phyloP scores from a whole-genome alignment of 2,329 filamentous ascomycete species.

The Ophiostoma populinum region DNA sequence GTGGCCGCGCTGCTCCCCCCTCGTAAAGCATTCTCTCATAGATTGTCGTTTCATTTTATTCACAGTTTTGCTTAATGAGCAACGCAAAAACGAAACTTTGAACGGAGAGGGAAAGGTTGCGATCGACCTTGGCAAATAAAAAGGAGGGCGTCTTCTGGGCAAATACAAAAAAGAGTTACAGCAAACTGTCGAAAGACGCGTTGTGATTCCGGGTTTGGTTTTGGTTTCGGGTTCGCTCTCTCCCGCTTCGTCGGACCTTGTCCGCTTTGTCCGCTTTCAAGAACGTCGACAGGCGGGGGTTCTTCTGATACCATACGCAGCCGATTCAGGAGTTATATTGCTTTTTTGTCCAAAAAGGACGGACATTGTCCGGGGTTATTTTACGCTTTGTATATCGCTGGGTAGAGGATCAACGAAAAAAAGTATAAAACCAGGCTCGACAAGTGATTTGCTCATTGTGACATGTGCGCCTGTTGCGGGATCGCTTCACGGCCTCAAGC shows the following conservation, averaged over 20 bases:
- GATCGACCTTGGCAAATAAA: not conserved
- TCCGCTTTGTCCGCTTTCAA: not conserved
- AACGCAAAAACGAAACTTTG: constrained; percentile 1
- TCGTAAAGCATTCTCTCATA: constrained; percentile 30
- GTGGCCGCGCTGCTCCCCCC: constrained; percentile 65
- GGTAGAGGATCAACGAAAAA: constrained; percentile 7
- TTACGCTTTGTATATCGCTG: constrained; percentile 7
- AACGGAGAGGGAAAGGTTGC: too few relatives aligned
- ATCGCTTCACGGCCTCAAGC: too few relatives aligned
- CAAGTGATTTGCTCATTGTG: too few relatives aligned
- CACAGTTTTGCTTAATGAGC: not conserved
- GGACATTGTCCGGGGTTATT: constrained; percentile 7
- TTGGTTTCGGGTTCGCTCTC: not conserved
- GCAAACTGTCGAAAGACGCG: not conserved
- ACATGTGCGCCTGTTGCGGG: too few relatives aligned
- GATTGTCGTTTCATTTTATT: not conserved
- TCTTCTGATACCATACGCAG: constrained; percentile 1
- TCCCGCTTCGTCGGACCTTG: too few relatives aligned
- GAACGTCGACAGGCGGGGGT: constrained; percentile 3
- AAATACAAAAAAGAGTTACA: constrained; percentile 3
- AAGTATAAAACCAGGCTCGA: constrained; percentile 4
- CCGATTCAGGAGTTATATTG: constrained; percentile 9
- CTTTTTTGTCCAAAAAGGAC: constrained; percentile 8
- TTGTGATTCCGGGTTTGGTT: constrained; percentile 6
- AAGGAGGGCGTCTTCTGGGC: not conserved